These are phyloP conservation scores for Pseudocercospora fuligena DNA, from an alignment of 2,329 filamentous ascomycete genomes.

Conservation along the genomic window DNA sequence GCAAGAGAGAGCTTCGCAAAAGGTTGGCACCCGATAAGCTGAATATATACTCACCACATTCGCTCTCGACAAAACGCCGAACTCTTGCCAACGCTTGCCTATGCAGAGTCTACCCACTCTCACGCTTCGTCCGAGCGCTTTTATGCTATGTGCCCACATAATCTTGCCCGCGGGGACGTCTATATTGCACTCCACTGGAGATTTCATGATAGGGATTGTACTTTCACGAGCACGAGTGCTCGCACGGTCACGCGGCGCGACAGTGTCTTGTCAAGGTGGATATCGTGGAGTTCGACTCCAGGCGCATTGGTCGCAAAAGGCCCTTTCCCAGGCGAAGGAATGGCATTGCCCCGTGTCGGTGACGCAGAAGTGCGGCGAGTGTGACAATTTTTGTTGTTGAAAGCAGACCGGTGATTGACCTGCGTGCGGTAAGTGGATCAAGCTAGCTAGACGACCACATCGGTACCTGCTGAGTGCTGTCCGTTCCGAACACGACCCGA, in stretches of 20 bases:
- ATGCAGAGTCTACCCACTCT: slow-evolving; percentile 7
- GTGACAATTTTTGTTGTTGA: slow-evolving; percentile 4
- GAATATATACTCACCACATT: slow-evolving; percentile 14
- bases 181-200: slow-evolving; percentile 19
- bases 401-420: slow-evolving; percentile 1
- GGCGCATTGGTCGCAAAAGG: slow-evolving; percentile 13
- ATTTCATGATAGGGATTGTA: slow-evolving; percentile 2
- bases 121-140: slow-evolving; percentile 8
- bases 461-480: neutral
- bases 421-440: slow-evolving; percentile 14
- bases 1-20: slow-evolving; percentile 8
- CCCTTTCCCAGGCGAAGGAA: slow-evolving; percentile 5
- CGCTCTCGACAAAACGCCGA: slow-evolving; percentile 14
- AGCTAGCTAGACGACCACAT: neutral
- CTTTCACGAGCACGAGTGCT: neutral
- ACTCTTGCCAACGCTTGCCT: slow-evolving; percentile 10
- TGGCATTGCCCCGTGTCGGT: slow-evolving; percentile 13
- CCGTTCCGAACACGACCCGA: slow-evolving; percentile 2
- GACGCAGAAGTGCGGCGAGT: slow-evolving; percentile 12
- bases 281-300: slow-evolving; percentile 3
- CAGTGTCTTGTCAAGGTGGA: neutral
- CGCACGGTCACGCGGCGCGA: slow-evolving; percentile 5
- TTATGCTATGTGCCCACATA: slow-evolving; percentile 4
- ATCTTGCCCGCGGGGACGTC: slow-evolving; percentile 17
- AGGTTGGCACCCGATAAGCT: slow-evolving; percentile 14